Evolutionary conservation across 306 rosid species (phyloP).

Genomic region (Ormosia semicastrata): DNA sequence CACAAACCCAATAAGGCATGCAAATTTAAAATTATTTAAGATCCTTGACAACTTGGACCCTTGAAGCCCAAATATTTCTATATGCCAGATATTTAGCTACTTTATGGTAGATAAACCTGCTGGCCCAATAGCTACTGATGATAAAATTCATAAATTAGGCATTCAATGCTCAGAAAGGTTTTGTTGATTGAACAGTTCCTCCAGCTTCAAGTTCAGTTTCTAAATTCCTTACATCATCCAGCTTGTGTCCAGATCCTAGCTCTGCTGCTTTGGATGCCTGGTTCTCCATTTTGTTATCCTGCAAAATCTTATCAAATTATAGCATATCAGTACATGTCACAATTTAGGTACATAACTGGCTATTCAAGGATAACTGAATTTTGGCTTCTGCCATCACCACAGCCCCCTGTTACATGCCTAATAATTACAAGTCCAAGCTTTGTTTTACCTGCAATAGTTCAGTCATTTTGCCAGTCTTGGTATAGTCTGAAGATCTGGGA

Average conservation of each 20-base stretch:
- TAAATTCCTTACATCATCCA: constrained; percentile 33
- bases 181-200: constrained; percentile 31
- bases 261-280: constrained; percentile 38
- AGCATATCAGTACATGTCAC: constrained; percentile 21
- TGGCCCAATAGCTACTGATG: constrained; percentile 3
- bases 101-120: not conserved
- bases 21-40: constrained; percentile 18
- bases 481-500: constrained; percentile 38
- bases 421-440: not conserved
- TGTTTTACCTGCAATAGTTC: constrained; percentile 76
- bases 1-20: constrained; percentile 23
- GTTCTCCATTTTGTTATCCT: constrained; percentile 52
- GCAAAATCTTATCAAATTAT: constrained; percentile 52
- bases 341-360: not conserved
- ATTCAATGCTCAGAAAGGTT: constrained; percentile 9
- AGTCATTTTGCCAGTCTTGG: constrained; percentile 56
- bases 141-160: not conserved
- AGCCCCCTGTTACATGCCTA: not conserved
- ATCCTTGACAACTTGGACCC: constrained; percentile 14
- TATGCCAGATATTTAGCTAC: constrained; percentile 26
- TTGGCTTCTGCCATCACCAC: not conserved
- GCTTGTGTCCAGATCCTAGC: constrained; percentile 34
- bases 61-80: constrained; percentile 23
- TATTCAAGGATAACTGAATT: not conserved
- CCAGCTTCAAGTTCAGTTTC: constrained; percentile 34